These are phyloP conservation scores for Drechmeria coniospora DNA, from an alignment of 2,329 filamentous ascomycete species.

Conservation along the genomic window DNA sequence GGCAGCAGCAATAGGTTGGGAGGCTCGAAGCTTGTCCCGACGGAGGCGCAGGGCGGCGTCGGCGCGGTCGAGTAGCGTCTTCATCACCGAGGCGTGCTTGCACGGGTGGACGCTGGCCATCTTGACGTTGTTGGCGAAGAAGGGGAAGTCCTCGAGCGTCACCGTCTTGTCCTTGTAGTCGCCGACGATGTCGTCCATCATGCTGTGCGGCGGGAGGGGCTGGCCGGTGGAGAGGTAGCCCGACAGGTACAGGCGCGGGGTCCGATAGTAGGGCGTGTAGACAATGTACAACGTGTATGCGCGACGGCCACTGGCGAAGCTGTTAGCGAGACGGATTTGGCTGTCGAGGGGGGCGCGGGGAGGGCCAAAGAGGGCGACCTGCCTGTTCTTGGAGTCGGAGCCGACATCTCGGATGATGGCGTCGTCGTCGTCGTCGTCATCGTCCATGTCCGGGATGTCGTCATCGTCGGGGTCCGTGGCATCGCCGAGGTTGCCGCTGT, in stretches of 20 bases:
- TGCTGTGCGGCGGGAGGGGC: conserved; percentile 65
- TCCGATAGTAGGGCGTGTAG: conserved; percentile 93
- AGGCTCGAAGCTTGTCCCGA: conserved; percentile 59
- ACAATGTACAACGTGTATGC: conserved; percentile 99
- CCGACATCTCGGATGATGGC: conserved; percentile 77
- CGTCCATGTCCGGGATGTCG: conserved; percentile 96
- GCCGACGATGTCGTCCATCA: conserved; percentile 95
- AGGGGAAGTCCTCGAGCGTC: conserved; percentile 92
- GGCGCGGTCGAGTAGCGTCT: conserved; percentile 85
- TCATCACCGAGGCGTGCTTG: conserved; percentile 97
- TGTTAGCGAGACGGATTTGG: not conserved
- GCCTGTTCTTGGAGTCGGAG: conserved; percentile 31
- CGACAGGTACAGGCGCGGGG: conserved; percentile 85
- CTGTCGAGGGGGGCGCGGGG: not conserved
- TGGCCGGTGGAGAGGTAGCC: conserved; percentile 71
- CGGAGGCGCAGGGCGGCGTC: conserved; percentile 85
- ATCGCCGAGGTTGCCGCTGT: conserved; percentile 73
- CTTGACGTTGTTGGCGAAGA: conserved; percentile 80
- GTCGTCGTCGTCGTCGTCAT: conserved; percentile 92
- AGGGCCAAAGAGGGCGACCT: conserved; percentile 5
- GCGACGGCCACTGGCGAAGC: conserved; percentile 56
- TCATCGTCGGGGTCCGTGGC: conserved; percentile 53
- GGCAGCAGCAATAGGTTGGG: conserved; percentile 30
- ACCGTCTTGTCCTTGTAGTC: conserved; percentile 99
- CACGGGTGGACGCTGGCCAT: conserved; percentile 96